Percentiles rank a stretch among this genome's conserved stretches.
Conservation (phyloP, 805 yeast genomes). For the Wickerhamiella spandovensis region DNA sequence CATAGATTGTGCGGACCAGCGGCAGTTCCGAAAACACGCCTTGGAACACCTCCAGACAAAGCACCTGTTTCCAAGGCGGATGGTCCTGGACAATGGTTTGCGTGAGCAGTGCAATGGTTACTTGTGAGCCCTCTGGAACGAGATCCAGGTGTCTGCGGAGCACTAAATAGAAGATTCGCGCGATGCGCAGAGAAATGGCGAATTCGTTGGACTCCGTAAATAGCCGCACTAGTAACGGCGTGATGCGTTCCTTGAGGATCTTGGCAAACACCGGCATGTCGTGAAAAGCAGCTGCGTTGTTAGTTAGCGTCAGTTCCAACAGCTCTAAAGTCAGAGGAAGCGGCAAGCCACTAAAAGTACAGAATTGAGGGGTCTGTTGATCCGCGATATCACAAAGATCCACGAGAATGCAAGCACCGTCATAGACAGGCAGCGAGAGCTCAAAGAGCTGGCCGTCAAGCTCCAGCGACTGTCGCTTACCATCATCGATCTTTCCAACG, state of each 20-base stretch:
- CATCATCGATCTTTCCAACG: conserved; percentile 25
- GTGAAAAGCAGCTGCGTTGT: conserved; percentile 44
- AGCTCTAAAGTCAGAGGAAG: conserved; percentile 68
- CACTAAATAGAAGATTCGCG: conserved; percentile 54
- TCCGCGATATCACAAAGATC: conserved; percentile 64
- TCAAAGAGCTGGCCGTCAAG: conserved; percentile 28
- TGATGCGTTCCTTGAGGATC: conserved; percentile 50
- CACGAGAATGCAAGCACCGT: conserved; percentile 53
- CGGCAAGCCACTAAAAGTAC: conserved; percentile 40
- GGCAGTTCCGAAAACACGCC: conserved; percentile 44
- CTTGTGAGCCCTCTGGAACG: conserved; percentile 67
- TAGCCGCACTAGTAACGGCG: conserved; percentile 62
- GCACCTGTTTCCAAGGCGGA: conserved; percentile 58
- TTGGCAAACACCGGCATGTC: conserved; percentile 51
- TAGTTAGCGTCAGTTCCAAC: conserved; percentile 61
- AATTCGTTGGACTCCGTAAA: conserved; percentile 46
- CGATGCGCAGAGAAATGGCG: conserved; percentile 58
- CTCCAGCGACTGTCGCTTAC: conserved; percentile 20
- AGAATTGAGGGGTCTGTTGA: conserved; percentile 39
- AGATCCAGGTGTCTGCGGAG: conserved; percentile 47
- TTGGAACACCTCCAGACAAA: conserved; percentile 61
- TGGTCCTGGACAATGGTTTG: conserved; percentile 53
- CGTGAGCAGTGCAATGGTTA: conserved; percentile 58
- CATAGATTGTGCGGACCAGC: conserved; percentile 39
- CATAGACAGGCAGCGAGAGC: conserved; percentile 45